Base-by-base conservation (phyloP, 352 stramenopile species). In the Globisporangium ultimum region DNA sequence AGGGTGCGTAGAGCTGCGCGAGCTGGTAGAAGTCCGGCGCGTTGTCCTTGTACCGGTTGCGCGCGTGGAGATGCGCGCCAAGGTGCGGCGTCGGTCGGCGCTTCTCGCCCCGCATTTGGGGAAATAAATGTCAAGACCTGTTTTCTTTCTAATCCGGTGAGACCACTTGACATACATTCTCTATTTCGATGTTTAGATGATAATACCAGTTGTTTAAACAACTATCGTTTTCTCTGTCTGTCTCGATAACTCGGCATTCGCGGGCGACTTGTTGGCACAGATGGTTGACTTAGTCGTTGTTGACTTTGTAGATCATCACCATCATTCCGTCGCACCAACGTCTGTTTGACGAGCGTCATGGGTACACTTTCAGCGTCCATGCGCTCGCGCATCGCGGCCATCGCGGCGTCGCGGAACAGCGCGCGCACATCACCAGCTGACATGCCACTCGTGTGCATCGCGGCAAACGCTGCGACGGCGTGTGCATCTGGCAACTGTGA, bases 21-120 rank as follows among this genome's bases (percentile, higher is more conserved):
- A 95, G 63, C n/a, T 74, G 70, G 41, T 88, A 92, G 54, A 95
- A 95, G 62, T 95, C 76, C 5, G 86, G 86, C 21, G 77, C 61
- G 2, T 71, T 76, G 48, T 67, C 43, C 57, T 76, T 80, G 70
- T 95, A 95, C 43, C 78, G 80, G 60, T 95, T 95, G 24, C 86
- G 76, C 52, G 68, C 66, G 68, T 95, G 86, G 55, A 84, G 67
- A 20, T 71, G 68, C 18, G 80, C 76, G 61, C 80, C 77, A 13
- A 90, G 66, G 62, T 84, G 69, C 54, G 78, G 80, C 51, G 85
- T 93, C 34, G 76, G 68, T 7, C 72, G 67, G 8, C 83, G 74
- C 45, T 70, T 68, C 58, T 86, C 72, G 15, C 70, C 74, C 3
- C 81, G 72, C 77, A 71, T 66, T 45, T 45, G 12, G 38, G 38